Evolutionary conservation across 805 yeast species (phyloP).

Genomic region (Kazachstania psychrophila): DNA sequence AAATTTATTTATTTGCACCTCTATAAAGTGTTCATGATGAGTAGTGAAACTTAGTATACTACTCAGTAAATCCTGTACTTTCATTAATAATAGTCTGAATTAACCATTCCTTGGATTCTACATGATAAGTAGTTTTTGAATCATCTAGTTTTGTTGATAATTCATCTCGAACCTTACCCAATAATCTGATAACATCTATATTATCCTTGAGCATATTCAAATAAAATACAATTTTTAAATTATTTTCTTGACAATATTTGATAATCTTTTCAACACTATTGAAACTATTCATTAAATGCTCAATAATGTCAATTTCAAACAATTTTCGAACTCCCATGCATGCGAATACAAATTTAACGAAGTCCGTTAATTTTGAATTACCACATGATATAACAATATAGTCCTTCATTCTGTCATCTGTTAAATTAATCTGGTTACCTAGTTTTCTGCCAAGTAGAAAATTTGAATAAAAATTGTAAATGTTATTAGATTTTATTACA

Average conservation of each 20-base stretch:
- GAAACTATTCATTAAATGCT: background rate
- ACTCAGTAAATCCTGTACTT: slow-evolving; percentile 8
- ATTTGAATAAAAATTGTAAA: slow-evolving; percentile 35
- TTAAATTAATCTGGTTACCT: slow-evolving; percentile 31
- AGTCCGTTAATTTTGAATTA: slow-evolving; percentile 18
- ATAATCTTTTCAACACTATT: background rate
- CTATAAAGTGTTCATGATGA: too few species aligned
- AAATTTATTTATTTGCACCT: too few species aligned
- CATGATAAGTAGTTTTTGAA: slow-evolving; percentile 7
- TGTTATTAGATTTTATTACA: slow-evolving; percentile 40
- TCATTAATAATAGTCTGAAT: slow-evolving; percentile 27
- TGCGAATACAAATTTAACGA: slow-evolving; percentile 21
- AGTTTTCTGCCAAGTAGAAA: slow-evolving; percentile 29
- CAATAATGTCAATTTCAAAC: slow-evolving; percentile 6
- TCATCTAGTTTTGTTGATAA: slow-evolving; percentile 1
- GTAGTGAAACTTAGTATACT: too few species aligned
- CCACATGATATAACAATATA: slow-evolving; percentile 32
- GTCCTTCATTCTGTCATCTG: slow-evolving; percentile 20
- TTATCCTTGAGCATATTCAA: slow-evolving; percentile 9
- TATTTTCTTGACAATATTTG: background rate
- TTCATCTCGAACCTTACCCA: slow-evolving; percentile 6
- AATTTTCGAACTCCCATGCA: slow-evolving; percentile 16
- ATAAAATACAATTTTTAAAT: slow-evolving; percentile 12
- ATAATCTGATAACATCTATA: slow-evolving; percentile 2
- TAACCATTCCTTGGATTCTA: slow-evolving; percentile 29